A percentile compares a stretch with the other conserved stretches of the same genome.
These are phyloP conservation scores for Heliamphora exappendiculata DNA, from an alignment of 148 eudicot genomes.

Conservation along the genomic window DNA sequence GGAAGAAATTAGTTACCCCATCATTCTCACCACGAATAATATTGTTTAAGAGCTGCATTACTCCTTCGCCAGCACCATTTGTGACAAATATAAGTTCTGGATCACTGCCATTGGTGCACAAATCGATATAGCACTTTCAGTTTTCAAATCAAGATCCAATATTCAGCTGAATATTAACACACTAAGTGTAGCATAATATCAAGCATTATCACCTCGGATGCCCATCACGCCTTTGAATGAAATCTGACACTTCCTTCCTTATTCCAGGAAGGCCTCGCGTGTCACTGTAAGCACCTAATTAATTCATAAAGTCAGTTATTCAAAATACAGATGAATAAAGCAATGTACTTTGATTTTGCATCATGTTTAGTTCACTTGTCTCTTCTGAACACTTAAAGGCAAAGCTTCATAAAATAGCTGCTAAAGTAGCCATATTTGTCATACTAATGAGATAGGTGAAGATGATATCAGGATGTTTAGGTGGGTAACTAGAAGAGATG, in stretches of 20 bases:
- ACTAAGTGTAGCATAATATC: background rate
- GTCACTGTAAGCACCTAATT: slow-evolving; percentile 94
- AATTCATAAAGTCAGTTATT: slow-evolving; percentile 6
- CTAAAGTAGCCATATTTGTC: background rate
- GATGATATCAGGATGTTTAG: background rate
- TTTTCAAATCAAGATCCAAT: background rate
- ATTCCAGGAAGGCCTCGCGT: slow-evolving; percentile 93
- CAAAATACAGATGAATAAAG: background rate
- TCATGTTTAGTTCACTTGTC: background rate
- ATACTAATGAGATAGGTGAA: background rate
- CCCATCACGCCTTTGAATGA: slow-evolving; percentile 90
- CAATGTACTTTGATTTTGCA: background rate
- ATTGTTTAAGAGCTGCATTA: slow-evolving; percentile 78
- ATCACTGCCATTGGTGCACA: slow-evolving; percentile 45
- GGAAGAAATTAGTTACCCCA: slow-evolving; percentile 52
- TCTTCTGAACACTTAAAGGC: background rate
- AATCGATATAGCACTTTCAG: slow-evolving; percentile 5
- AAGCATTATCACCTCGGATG: slow-evolving; percentile 74
- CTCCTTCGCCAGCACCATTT: slow-evolving; percentile 99
- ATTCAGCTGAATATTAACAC: background rate
- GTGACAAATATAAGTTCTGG: slow-evolving; percentile 96
- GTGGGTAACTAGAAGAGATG: no score
- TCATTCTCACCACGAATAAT: slow-evolving; percentile 65
- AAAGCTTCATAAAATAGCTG: background rate
- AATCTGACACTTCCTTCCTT: slow-evolving; percentile 88